phyloP scores from a whole-genome alignment of 2,329 filamentous ascomycete genomes.

The Alternaria viburni region DNA sequence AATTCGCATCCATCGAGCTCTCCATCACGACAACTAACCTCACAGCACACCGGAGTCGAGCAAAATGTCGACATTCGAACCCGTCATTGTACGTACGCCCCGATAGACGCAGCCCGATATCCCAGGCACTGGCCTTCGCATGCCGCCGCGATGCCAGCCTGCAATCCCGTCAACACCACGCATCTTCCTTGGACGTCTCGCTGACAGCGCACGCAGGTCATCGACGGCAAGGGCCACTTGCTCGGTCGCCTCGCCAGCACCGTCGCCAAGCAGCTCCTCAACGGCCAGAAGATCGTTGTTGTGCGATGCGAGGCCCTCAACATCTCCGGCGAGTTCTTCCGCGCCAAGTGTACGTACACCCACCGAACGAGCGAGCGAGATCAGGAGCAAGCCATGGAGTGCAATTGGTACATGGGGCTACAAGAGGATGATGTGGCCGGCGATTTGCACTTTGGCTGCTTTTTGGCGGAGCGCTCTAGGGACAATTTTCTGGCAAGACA shows the following conservation, averaged over 20 bases:
- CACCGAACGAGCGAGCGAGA: constrained; percentile 20
- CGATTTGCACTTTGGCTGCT: constrained; percentile 16
- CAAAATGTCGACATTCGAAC: constrained; percentile 71
- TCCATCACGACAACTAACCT: constrained; percentile 37
- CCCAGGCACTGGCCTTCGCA: constrained; percentile 14
- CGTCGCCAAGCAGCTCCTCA: constrained; percentile 98
- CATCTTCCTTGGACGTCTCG: constrained; percentile 17
- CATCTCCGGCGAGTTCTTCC: constrained; percentile 99
- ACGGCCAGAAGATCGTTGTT: constrained; percentile 98
- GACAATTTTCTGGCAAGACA: constrained; percentile 10
- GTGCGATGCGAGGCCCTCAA: constrained; percentile 99
- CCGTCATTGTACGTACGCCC: constrained; percentile 64
- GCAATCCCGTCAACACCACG: constrained; percentile 8
- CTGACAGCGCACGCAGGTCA: constrained; percentile 63
- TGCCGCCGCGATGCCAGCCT: constrained; percentile 13
- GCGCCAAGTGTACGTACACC: constrained; percentile 92
- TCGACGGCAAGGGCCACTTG: constrained; percentile 99
- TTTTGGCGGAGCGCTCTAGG: constrained; percentile 11
- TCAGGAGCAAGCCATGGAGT: constrained; percentile 22
- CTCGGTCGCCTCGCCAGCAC: constrained; percentile 98
- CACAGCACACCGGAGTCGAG: constrained; percentile 42
- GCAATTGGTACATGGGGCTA: constrained; percentile 4
- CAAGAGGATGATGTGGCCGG: not conserved
- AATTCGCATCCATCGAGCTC: constrained; percentile 19
- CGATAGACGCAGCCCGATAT: constrained; percentile 16